A percentile compares a stretch with the other conserved stretches of the same genome.
Evolutionary conservation across 2,329 filamentous ascomycete species (phyloP).

Genomic region (Didymosphaeria variabile): DNA sequence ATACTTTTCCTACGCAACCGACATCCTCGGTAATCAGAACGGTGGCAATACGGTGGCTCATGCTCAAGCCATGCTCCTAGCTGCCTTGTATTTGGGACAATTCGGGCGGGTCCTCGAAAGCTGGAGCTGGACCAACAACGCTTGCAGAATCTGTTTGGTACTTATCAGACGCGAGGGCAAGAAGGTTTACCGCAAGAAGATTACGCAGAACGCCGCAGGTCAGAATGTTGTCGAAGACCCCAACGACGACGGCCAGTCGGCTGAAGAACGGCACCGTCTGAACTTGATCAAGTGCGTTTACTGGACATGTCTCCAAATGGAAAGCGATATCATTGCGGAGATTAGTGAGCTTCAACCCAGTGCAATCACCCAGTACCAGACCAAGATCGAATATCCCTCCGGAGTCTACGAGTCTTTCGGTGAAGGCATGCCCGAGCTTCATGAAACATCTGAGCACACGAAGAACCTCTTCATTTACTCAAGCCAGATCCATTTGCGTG

Average conservation of each 20-base stretch:
- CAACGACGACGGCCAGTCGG: constrained; percentile 17
- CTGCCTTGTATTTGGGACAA: constrained; percentile 89
- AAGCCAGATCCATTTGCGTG: constrained; percentile 68
- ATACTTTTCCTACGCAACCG: constrained; percentile 86
- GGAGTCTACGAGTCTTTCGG: constrained; percentile 57
- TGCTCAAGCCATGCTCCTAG: constrained; percentile 84
- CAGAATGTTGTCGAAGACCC: constrained; percentile 35
- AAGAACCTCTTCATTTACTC: constrained; percentile 65
- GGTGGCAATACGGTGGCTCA: constrained; percentile 83
- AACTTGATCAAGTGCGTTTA: constrained; percentile 71
- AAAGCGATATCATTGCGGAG: constrained; percentile 94
- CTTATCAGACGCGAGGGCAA: constrained; percentile 64
- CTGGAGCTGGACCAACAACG: constrained; percentile 72
- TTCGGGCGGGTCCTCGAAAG: constrained; percentile 87
- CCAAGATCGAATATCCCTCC: constrained; percentile 73
- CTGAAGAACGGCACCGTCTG: constrained; percentile 42
- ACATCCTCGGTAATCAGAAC: constrained; percentile 83
- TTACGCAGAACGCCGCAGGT: constrained; percentile 28
- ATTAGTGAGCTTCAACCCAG: constrained; percentile 69
- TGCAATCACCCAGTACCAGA: constrained; percentile 66
- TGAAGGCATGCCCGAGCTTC: constrained; percentile 25
- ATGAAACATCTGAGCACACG: constrained; percentile 44
- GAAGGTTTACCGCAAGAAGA: constrained; percentile 23
- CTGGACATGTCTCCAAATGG: constrained; percentile 93
- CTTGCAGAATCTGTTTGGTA: constrained; percentile 70